Evolutionary conservation across 2,329 filamentous ascomycete species (phyloP).

Genomic region (Fusarium nygamai): DNA sequence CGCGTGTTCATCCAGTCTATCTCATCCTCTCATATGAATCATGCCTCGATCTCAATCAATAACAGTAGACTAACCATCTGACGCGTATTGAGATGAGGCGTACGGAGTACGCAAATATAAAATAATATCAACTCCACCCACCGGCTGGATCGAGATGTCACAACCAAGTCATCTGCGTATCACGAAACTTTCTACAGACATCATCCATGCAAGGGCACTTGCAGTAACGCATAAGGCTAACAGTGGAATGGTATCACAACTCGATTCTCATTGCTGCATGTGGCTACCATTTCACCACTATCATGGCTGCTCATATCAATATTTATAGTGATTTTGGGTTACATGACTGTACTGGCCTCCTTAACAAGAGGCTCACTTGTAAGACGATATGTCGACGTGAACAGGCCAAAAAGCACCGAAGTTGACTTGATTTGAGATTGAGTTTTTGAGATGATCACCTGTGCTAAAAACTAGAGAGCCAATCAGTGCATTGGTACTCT

Average conservation of each 20-base stretch:
- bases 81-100: slow-evolving; percentile 11
- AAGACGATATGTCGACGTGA: not conserved
- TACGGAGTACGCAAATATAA: not conserved
- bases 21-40: not conserved
- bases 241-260: slow-evolving; percentile 4
- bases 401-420: not conserved
- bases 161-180: slow-evolving; percentile 1
- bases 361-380: not conserved
- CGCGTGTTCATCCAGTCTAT: slow-evolving; percentile 25
- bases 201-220: slow-evolving; percentile 22
- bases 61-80: not conserved
- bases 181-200: slow-evolving; percentile 6
- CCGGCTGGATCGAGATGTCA: slow-evolving; percentile 25
- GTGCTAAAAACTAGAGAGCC: not conserved
- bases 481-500: slow-evolving; percentile 9
- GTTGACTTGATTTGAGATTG: not conserved
- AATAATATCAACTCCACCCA: not conserved
- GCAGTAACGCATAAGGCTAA: slow-evolving; percentile 17
- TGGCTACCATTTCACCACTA: slow-evolving; percentile 29
- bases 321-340: not conserved
- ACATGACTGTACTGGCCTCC: not conserved
- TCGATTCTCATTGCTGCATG: slow-evolving; percentile 13
- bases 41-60: not conserved
- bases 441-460: not conserved
- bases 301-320: slow-evolving; percentile 7